Base-by-base conservation (phyloP, 495 filamentous ascomycete genomes). In the Hyaloscypha bicolor region DNA sequence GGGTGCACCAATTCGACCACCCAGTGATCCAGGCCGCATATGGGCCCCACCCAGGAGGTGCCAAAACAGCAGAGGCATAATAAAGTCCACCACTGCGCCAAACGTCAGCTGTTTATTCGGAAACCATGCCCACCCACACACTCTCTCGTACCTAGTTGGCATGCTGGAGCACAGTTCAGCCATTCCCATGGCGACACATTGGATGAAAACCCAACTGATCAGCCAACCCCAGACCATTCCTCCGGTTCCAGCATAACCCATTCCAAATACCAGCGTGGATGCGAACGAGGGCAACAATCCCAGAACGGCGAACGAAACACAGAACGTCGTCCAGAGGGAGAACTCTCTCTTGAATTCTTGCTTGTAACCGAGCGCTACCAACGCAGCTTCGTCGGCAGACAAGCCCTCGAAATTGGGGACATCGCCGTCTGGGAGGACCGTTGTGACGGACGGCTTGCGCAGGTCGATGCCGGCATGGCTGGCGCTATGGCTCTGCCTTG, bases 141-240 rank as follows among this genome's bases (percentile, higher is more conserved):
- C n/a, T n/a, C 69, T 68, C 66, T 39, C 72, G 22, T 71, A 83
- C 80, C 82, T 85, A 4, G 89, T 91, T 16, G 87, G 87, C 88
- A 90, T 90, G 35, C 85, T 85, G 4, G 81, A 86, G 72, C 87
- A 89, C 19, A 90, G 77, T 75, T 90, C 88, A 1, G 87, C 87
- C 87, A 90, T 89, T 45, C 82, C 79, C 78, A 86, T 81, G 6
- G 88, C 89, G 65, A 93, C 84, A 73, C 86, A 90, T 73, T 92
- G 85, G 60, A 93, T 92, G 63, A 91, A 91, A 16, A 88, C 59
- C 82, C 92, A 90, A 30, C 88, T 88, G 62, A 93, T 80, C 37
- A 93, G 77, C 90, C 91, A 93, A 21, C 91, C 91, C 91, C 91
- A 93, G 2, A 88, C 88, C 89, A 93, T 93, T n/a, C 89, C 90